Conservation (phyloP, 2,329 filamentous ascomycete genomes). For the Cercospora sp. region DNA sequence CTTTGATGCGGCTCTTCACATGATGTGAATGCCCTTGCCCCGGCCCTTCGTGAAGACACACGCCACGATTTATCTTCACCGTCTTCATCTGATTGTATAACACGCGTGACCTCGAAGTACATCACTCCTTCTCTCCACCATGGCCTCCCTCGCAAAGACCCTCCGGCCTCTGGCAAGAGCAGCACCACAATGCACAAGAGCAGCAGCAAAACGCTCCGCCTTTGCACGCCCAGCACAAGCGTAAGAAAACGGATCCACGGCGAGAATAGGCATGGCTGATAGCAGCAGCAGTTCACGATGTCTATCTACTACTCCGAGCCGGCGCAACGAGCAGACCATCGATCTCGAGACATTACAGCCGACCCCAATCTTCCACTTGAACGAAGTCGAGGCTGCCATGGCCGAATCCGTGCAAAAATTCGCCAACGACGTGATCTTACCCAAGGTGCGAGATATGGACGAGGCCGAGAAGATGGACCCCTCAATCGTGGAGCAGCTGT, state of each 20-base stretch:
- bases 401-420: slow-evolving; percentile 88
- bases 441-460: slow-evolving; percentile 95
- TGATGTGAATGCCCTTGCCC: neutral
- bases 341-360: slow-evolving; percentile 77
- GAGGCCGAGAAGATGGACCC: slow-evolving; percentile 95
- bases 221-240: slow-evolving; percentile 23
- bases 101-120: neutral
- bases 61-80: slow-evolving; percentile 4
- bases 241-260: slow-evolving; percentile 9
- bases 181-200: slow-evolving; percentile 27
- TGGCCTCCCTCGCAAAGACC: slow-evolving; percentile 38
- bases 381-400: slow-evolving; percentile 87
- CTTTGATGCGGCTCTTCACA: slow-evolving; percentile 7
- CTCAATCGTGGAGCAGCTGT: slow-evolving; percentile 81
- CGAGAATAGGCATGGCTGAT: neutral
- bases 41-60: neutral
- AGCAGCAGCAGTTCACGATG: slow-evolving; percentile 37
- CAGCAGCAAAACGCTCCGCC: slow-evolving; percentile 21
- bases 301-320: slow-evolving; percentile 45
- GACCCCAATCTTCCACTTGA: slow-evolving; percentile 89
- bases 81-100: neutral
- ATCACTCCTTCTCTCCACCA: slow-evolving; percentile 14
- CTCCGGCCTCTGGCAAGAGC: slow-evolving; percentile 39
- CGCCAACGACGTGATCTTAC: slow-evolving; percentile 81
- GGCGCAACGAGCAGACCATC: slow-evolving; percentile 39